Percentiles rank a stretch among this genome's conserved stretches.
These are phyloP conservation scores for Aethionema arabicum DNA, from an alignment of 345 rosid genomes.

Conservation along the genomic window DNA sequence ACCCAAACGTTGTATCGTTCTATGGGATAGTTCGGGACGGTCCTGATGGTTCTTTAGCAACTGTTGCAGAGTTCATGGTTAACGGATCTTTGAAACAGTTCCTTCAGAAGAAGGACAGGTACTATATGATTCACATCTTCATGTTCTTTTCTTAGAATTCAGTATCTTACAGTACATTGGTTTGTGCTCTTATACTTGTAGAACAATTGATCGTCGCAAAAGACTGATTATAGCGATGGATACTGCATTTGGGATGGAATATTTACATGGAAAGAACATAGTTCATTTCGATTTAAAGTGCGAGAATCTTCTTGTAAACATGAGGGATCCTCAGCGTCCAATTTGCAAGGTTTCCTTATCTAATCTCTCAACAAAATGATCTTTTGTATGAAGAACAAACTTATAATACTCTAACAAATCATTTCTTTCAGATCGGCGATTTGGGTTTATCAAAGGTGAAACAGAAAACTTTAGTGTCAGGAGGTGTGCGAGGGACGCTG, in stretches of 20 bases:
- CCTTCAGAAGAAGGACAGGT: slow-evolving; percentile 97
- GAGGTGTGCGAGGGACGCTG: slow-evolving; percentile 98
- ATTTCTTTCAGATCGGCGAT: slow-evolving; percentile 77
- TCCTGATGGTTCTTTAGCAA: slow-evolving; percentile 94
- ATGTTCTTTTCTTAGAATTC: slow-evolving; percentile 11
- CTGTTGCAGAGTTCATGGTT: slow-evolving; percentile 96
- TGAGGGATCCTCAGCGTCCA: slow-evolving; percentile 99
- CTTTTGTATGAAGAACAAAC: neutral
- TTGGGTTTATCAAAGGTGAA: slow-evolving; percentile 93
- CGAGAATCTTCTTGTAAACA: slow-evolving; percentile 92
- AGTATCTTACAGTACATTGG: slow-evolving; percentile 25
- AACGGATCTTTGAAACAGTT: slow-evolving; percentile 99
- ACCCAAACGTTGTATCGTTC: slow-evolving; percentile 96
- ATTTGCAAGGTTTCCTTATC: slow-evolving; percentile 70
- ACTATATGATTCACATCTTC: slow-evolving; percentile 10
- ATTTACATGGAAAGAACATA: slow-evolving; percentile 92
- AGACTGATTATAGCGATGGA: slow-evolving; percentile 99
- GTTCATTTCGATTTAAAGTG: slow-evolving; percentile 99
- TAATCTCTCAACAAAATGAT: slow-evolving; percentile 2
- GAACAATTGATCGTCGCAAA: slow-evolving; percentile 98
- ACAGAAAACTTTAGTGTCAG: slow-evolving; percentile 91
- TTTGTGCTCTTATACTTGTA: slow-evolving; percentile 45
- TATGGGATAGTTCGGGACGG: slow-evolving; percentile 99
- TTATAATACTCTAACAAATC: slow-evolving; percentile 27
- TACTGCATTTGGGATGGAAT: slow-evolving; percentile 98